Base-by-base conservation (phyloP, 805 yeast species). In the Yarrowia sp. region DNA sequence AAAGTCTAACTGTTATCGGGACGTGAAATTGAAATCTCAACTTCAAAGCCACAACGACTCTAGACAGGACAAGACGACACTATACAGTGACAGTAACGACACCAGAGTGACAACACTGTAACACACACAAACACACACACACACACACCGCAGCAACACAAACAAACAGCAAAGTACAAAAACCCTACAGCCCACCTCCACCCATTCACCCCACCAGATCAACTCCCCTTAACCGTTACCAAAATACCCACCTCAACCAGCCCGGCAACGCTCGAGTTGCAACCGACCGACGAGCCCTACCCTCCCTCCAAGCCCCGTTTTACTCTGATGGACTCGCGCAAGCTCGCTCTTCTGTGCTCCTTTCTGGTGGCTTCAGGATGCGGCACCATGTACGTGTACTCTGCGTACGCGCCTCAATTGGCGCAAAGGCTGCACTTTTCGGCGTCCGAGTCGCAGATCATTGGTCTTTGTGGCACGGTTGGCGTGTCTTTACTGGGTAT, bases 341-440 rank as follows among this genome's bases (percentile, higher is more conserved):
- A 41, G 13, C 47, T 55, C 38, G 65, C 71, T 7, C 48, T 70
- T 1, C 55, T 57, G 50, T 62, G 67, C 36, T 41, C 65, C 48
- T 68, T 66, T 15, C 36, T 64, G 15, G 71, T 71, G 15, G 64
- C 68, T 41, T 64, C 71, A 10, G 73, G 71, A 38, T 71, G 83
- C 31, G 93, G 93, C 0, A 88, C 92, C 1, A 77, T 86, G 67
- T 88, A 88, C 73, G 77, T 87, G 39, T 88, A 84, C 74, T 84
- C 89, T 4, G 87, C 88, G 0, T 88, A 84, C 72, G 84, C 89
- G 50, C 90, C 92, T 0, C 92, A 88, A 71, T 77, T 87, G 65
- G 89, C 90, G 1, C 74, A 73, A 39, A 77, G 78, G 43, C 77
- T 88, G 60, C 77, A 77, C 36, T 85, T 88, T 70, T 72, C 85